A percentile compares a stretch with the other conserved stretches of the same genome.
Evolutionary conservation across 495 filamentous ascomycete genomes (phyloP).

Genomic region (Platismatia glauca): DNA sequence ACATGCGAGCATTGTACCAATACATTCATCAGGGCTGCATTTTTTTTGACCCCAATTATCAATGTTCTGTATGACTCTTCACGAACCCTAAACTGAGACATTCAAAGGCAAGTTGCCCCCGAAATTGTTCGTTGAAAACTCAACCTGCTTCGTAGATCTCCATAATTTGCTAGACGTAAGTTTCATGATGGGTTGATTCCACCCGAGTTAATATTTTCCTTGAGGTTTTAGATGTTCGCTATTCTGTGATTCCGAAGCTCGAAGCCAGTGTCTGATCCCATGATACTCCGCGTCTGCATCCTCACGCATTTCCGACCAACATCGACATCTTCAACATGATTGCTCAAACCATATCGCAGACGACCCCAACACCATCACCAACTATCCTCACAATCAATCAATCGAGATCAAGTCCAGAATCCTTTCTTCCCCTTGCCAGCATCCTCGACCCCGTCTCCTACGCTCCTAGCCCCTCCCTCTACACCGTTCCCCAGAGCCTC

Average conservation of each 20-base stretch:
- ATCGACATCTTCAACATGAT: not conserved
- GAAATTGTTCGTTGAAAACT: not conserved
- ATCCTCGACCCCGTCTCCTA: conserved; percentile 60
- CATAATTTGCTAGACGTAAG: not conserved
- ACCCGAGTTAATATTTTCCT: too few relatives aligned
- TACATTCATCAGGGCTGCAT: not conserved
- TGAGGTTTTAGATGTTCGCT: too few relatives aligned
- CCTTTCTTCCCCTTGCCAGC: conserved; percentile 62
- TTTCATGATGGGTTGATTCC: too few relatives aligned
- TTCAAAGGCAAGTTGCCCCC: not conserved
- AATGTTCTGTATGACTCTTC: not conserved
- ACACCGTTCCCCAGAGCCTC: conserved; percentile 53
- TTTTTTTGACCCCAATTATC: not conserved
- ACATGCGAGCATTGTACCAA: not conserved
- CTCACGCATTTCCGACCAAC: not conserved
- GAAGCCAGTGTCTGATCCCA: not conserved
- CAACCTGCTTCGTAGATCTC: not conserved
- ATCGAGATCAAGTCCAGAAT: conserved; percentile 50
- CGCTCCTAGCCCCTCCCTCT: conserved; percentile 59
- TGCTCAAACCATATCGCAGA: not conserved
- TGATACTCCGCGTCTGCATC: not conserved
- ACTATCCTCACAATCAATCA: conserved; percentile 60
- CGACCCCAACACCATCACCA: conserved; percentile 43
- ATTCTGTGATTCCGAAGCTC: too few relatives aligned
- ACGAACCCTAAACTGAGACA: not conserved